A percentile compares a stretch with the other conserved stretches of the same genome.
Conservation (phyloP, 176 grass and related monocot genomes). For the Paspalum notatum region DNA sequence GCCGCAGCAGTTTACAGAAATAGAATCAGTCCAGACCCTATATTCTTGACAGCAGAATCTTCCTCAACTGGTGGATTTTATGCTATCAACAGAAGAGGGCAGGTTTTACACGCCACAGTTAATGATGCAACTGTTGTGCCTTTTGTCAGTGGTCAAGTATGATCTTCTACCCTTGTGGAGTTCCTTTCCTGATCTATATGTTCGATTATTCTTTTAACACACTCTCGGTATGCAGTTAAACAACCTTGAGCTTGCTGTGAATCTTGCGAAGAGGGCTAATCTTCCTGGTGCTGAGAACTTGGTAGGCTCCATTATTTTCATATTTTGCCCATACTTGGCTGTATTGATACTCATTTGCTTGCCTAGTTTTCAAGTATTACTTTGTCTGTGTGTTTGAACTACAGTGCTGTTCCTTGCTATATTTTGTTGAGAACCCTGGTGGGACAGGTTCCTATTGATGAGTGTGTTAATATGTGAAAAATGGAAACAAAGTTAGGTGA, state of each 20-base stretch:
- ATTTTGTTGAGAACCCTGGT: background rate
- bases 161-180: background rate
- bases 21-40: conserved; percentile 97
- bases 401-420: background rate
- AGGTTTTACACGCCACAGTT: conserved; percentile 94
- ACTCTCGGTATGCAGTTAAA: conserved; percentile 62
- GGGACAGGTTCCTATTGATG: background rate
- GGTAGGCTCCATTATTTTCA: conserved; percentile 43
- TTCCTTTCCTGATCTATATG: background rate
- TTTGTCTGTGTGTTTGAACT: background rate
- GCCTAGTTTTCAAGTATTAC: background rate
- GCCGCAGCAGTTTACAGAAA: conserved; percentile 97
- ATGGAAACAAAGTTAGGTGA: too few relatives aligned
- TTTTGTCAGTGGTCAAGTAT: conserved; percentile 91
- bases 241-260: conserved; percentile 97
- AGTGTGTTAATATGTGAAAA: background rate
- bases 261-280: conserved; percentile 99
- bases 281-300: conserved; percentile 98
- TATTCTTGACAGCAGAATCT: conserved; percentile 95
- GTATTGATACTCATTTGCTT: background rate
- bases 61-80: conserved; percentile 89
- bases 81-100: conserved; percentile 94
- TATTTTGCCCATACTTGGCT: background rate
- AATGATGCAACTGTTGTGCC: conserved; percentile 94
- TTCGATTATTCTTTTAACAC: background rate